Base-by-base conservation (phyloP, 306 rosid genomes). In the Purshia tridentata region DNA sequence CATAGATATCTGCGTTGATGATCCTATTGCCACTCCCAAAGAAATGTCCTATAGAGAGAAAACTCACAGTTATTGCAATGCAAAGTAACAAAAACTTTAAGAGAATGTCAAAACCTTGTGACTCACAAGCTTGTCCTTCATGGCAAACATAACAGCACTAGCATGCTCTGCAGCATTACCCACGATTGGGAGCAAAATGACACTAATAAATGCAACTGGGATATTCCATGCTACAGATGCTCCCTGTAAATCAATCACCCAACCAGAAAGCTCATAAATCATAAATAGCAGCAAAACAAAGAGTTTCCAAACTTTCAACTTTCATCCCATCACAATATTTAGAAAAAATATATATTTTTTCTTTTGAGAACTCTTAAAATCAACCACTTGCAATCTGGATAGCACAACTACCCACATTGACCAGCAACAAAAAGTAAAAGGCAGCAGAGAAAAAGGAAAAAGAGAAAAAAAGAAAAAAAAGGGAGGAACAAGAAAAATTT, bases 151-250 rank as follows among this genome's bases (percentile, higher is more conserved):
- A 63, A 92, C 49, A 65, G 96, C 97, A 73, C 93, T 88, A 65
- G 96, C 97, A 85, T 92, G 97, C 81, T 92, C 97, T 9, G 96
- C 96, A 57, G 97, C 97, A 82, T 92, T 89, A 64, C 91, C 93
- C 81, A 86, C 96, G 48, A 92, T 76, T 14, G 97, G 97, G 70
- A 92, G 97, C 85, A 92, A 76, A 77, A 92, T 79, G 56, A 92
- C 96, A 67, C 96, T 88, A 53, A 92, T 92, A 79, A 89, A 92
- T 48, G 96, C 22, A 46, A 92, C 67, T 7, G 96, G 91, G 64
- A 89, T 77, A 23, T 83, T 82, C 87, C 88, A 82, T 47, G 87
- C 68, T 45, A 53, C 40, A 50, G 97, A 89, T 70, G 96, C 93
- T 72, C 91, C 93, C 96, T 88, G 88, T 23, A 71, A 72, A 66